Evolutionary conservation across 108 stramenopile species (phyloP).

Genomic region (Cyclotella atomus): DNA sequence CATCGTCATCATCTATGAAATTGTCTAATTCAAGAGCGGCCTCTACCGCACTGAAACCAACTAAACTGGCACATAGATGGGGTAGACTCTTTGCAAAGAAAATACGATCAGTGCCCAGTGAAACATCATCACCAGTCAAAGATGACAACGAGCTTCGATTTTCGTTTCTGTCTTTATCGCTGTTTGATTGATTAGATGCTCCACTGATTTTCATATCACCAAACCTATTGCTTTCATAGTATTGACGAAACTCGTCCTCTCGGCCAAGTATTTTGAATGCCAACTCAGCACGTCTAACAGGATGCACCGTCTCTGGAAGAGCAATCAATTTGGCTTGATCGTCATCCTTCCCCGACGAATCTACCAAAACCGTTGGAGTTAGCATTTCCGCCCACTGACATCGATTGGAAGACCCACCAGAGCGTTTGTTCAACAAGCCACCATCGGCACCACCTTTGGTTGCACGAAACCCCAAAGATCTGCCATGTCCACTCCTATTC

Average conservation of each 20-base stretch:
- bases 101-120: constrained; percentile 84
- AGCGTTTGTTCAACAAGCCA: constrained; percentile 39
- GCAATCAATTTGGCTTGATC: constrained; percentile 77
- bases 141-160: constrained; percentile 79
- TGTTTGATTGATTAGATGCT: constrained; percentile 41
- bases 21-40: constrained; percentile 86
- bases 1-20: constrained; percentile 81
- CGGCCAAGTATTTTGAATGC: constrained; percentile 83
- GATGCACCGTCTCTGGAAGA: constrained; percentile 89
- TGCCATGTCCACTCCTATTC: constrained; percentile 71
- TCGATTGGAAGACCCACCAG: constrained; percentile 38
- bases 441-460: constrained; percentile 38
- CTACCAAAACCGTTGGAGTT: constrained; percentile 69
- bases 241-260: constrained; percentile 85
- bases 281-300: constrained; percentile 86
- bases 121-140: constrained; percentile 90
- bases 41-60: constrained; percentile 91
- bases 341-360: constrained; percentile 69
- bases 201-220: constrained; percentile 85
- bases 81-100: constrained; percentile 89
- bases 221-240: constrained; percentile 91
- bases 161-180: constrained; percentile 63
- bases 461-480: constrained; percentile 81
- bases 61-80: constrained; percentile 84
- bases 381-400: constrained; percentile 76